Evolutionary conservation across 1,284 basidiomycete species (phyloP).

Genomic region (Cryptococcus floricola): DNA sequence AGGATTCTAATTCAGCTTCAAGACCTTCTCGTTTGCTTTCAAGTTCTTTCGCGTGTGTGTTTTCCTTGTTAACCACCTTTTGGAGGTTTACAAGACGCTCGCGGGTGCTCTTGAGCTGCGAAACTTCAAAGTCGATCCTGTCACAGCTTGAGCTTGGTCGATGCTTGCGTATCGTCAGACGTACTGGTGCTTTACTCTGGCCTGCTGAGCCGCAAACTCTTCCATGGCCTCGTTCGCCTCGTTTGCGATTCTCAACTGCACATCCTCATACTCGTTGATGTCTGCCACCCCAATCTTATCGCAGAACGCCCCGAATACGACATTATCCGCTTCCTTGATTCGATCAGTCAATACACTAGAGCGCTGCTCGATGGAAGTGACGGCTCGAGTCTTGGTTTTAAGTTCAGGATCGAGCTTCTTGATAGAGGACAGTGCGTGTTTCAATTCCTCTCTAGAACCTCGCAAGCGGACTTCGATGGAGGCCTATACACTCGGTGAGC

Average conservation of each 20-base stretch:
- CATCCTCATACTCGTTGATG: conserved; percentile 92
- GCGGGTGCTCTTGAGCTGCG: conserved; percentile 62
- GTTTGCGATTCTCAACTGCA: conserved; percentile 80
- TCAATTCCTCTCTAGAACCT: conserved; percentile 57
- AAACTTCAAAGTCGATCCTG: conserved; percentile 73
- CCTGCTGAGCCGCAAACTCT: conserved; percentile 81
- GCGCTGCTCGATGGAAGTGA: conserved; percentile 53
- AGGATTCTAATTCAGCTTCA: conserved; percentile 62
- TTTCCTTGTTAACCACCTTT: conserved; percentile 58
- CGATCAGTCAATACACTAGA: conserved; percentile 59
- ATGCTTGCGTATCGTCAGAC: conserved; percentile 35
- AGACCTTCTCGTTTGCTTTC: conserved; percentile 59
- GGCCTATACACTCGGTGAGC: conserved; percentile 9
- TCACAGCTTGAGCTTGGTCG: not conserved
- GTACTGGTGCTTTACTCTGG: conserved; percentile 80
- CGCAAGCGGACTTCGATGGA: conserved; percentile 34
- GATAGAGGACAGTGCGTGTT: conserved; percentile 67
- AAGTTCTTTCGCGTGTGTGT: conserved; percentile 56
- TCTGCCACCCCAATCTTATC: conserved; percentile 69
- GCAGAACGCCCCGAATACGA: conserved; percentile 77
- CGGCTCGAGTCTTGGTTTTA: conserved; percentile 51
- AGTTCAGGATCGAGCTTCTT: conserved; percentile 64
- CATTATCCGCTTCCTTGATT: conserved; percentile 75
- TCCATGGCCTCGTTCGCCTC: conserved; percentile 80
- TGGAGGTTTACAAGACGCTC: conserved; percentile 63